phyloP scores from a whole-genome alignment of 1,139 yeast genomes.

The Scheffersomyces insectosa region DNA sequence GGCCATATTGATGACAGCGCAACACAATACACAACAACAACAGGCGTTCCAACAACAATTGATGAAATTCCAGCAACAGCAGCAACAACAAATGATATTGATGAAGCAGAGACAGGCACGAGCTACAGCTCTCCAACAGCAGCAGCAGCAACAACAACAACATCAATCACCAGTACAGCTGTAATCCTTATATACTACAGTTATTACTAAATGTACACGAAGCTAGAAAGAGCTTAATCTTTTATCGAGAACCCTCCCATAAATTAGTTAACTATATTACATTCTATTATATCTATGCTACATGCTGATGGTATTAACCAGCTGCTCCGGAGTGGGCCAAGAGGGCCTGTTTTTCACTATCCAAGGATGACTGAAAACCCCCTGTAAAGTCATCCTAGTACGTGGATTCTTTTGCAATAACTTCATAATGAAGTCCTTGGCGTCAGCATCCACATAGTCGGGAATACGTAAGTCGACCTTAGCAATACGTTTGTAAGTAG shows the following conservation, averaged over 20 bases:
- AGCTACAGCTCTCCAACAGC: constrained; percentile 16
- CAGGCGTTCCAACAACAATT: constrained; percentile 53
- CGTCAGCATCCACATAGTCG: constrained; percentile 65
- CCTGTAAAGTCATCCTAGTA: constrained; percentile 58
- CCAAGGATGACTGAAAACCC: constrained; percentile 82
- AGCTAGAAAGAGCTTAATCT: no score
- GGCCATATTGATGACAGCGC: constrained; percentile 46
- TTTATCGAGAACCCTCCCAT: no score
- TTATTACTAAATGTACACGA: no score
- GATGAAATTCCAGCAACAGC: constrained; percentile 46
- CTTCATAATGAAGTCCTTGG: constrained; percentile 66
- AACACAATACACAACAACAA: constrained; percentile 45
- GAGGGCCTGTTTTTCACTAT: constrained; percentile 58
- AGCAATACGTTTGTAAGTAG: constrained; percentile 78
- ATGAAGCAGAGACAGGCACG: constrained; percentile 31
- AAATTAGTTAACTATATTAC: no score
- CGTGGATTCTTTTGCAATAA: constrained; percentile 69
- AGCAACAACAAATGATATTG: constrained; percentile 29
- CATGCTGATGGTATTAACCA: no score
- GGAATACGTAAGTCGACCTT: constrained; percentile 78
- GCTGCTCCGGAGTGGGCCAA: constrained; percentile 28
- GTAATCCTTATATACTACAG: not conserved
- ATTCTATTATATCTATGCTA: no score
- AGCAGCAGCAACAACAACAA: constrained; percentile 35
- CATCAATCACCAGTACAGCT: constrained; percentile 14